Evolutionary conservation across 305 asterid genomes (phyloP), one percentile per base, ranked within the genome.

Genomic region (Rubia tinctorum): DNA sequence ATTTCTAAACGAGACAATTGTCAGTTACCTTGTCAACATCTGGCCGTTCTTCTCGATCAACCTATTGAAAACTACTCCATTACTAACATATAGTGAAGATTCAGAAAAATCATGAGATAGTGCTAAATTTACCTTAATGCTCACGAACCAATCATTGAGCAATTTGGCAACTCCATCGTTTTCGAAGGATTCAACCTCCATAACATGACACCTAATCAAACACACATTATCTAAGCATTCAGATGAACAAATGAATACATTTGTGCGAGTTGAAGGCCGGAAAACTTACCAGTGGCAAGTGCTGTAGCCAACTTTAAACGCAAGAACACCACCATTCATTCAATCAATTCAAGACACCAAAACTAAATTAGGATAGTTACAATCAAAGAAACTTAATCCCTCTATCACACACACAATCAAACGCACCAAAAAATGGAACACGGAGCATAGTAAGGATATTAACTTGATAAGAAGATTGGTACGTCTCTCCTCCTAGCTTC

Each of bases 131-230:
- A 89, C 98, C 96, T 94, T 94, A 77, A 94, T 89, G 79, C 99
- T 91, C 43, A 94, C 86, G 76, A 94, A 94, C 90, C 92, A 89
- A 61, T 87, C 99, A 78, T 91, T 94, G 34, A 94, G 95, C 86
- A 94, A 63, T 66, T 89, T 88, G 8, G 97, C 95, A 12, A 87
- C 91, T 69, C 87, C 98, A 74, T 85, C 96, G 74, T 82, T 81
- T 88, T 94, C 99, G 61, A 94, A 94, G 60, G 98, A 94, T 78
- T 94, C 99, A 75, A 89, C 97, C 84, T 94, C 99, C 99, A 91
- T 94, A 15, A 94, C 97, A 88, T 91, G 99, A 82, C 98, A 94
- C 98, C 99, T 94, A 77, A 79, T 53, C 18, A 71, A 73, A 67
- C 44, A 64, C 45, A 65, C 76, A 15, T 71, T 66, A 4, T 27